These are phyloP conservation scores for Leccinum ochraceum DNA, from an alignment of 768 basidiomycete species.

Conservation along the genomic window DNA sequence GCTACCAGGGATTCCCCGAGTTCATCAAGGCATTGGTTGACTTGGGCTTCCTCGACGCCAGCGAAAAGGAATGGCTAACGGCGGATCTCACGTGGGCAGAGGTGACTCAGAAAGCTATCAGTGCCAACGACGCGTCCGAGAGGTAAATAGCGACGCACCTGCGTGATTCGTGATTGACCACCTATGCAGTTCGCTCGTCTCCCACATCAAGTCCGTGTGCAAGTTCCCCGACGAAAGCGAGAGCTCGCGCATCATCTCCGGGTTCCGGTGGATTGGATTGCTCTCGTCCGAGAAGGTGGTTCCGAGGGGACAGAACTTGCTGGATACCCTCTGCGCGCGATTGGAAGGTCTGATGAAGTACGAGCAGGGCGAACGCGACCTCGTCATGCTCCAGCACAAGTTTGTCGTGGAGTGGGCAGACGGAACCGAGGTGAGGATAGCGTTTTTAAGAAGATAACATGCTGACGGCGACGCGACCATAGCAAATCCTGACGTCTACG, in stretches of 20 bases:
- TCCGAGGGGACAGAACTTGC: conserved; percentile 70
- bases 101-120: conserved; percentile 73
- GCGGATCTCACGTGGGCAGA: conserved; percentile 62
- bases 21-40: conserved; percentile 87
- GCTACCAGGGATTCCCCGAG: conserved; percentile 96
- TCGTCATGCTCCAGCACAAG: conserved; percentile 98
- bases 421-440: conserved; percentile 58
- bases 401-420: conserved; percentile 90
- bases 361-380: conserved; percentile 86
- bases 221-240: conserved; percentile 74
- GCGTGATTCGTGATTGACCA: conserved; percentile 1
- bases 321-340: conserved; percentile 91
- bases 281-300: conserved; percentile 70
- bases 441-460: neutral
- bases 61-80: conserved; percentile 75
- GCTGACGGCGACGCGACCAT: conserved; percentile 5
- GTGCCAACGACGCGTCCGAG: conserved; percentile 68
- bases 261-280: conserved; percentile 91
- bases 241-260: conserved; percentile 78
- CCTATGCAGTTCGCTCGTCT: conserved; percentile 61
- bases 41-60: conserved; percentile 82
- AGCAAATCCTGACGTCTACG: conserved; percentile 82
- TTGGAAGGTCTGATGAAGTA: conserved; percentile 94
- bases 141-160: conserved; percentile 42
- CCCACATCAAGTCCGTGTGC: conserved; percentile 67